phyloP scores from a whole-genome alignment of 257 asterid genomes.

The Gentiana dahurica region DNA sequence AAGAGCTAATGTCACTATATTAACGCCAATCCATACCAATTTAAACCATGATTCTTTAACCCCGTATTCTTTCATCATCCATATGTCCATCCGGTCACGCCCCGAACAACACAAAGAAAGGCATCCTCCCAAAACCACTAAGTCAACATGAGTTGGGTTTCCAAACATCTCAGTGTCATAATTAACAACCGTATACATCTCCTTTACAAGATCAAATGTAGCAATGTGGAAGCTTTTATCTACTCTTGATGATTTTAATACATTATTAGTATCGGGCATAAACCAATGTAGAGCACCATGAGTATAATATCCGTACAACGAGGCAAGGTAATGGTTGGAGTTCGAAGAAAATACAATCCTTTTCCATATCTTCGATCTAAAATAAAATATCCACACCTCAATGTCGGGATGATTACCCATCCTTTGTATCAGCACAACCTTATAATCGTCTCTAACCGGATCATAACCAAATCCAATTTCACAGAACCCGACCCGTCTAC shows the following conservation, averaged over 20 bases:
- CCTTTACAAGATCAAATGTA: conserved; percentile 1
- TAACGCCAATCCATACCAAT: not conserved
- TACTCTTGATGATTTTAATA: not conserved
- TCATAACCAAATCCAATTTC: conserved; percentile 4
- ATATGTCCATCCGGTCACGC: not conserved
- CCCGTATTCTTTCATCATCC: conserved; percentile 3
- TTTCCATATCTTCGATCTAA: conserved; percentile 4
- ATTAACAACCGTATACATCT: not conserved
- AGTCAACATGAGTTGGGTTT: too few species aligned
- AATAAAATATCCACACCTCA: not conserved
- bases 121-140: not conserved
- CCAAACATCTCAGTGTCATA: too few species aligned
- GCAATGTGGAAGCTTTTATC: not conserved
- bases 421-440: not conserved
- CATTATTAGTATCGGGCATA: not conserved
- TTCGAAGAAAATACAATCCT: not conserved
- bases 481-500: not conserved
- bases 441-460: not conserved
- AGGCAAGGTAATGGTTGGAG: not conserved
- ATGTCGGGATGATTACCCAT: not conserved
- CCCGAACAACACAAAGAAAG: not conserved
- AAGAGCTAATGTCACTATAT: not conserved
- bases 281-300: conserved; percentile 8
- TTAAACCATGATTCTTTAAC: conserved; percentile 4
- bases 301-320: not conserved